phyloP scores from a whole-genome alignment of 805 yeast species.

The Wickerhamomyces subpelliculosus region DNA sequence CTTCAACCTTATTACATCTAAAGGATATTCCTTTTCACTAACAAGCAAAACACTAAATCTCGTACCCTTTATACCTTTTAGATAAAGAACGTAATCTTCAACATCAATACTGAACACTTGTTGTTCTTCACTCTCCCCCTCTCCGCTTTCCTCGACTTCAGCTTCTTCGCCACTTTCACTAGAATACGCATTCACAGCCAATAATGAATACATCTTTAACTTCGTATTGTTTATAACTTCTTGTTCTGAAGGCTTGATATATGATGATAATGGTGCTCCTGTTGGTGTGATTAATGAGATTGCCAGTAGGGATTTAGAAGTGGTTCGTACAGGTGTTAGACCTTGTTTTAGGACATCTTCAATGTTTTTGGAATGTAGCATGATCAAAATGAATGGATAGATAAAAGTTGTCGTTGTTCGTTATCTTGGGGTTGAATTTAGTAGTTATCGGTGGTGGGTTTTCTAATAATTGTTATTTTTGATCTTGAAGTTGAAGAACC shows the following conservation, averaged over 20 bases:
- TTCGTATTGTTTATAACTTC: constrained; percentile 4
- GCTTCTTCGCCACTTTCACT: background rate
- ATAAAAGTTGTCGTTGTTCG: too few relatives aligned
- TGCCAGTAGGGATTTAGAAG: constrained; percentile 8
- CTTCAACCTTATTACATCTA: constrained; percentile 16
- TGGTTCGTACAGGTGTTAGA: constrained; percentile 9
- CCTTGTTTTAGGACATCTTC: constrained; percentile 13
- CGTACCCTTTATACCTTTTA: constrained; percentile 4
- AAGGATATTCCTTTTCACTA: constrained; percentile 18
- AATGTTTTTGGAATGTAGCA: constrained; percentile 15
- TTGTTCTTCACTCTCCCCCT: background rate
- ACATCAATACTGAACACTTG: constrained; percentile 1
- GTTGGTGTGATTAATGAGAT: constrained; percentile 10
- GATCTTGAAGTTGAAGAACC: background rate
- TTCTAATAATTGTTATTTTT: background rate
- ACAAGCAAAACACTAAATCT: constrained; percentile 15
- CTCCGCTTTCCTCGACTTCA: background rate
- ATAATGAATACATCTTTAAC: constrained; percentile 15
- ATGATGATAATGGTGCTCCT: constrained; percentile 11
- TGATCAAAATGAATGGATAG: background rate
- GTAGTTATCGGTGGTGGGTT: too few relatives aligned
- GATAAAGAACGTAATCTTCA: constrained; percentile 1
- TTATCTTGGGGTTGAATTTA: too few relatives aligned
- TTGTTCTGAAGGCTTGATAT: constrained; percentile 3
- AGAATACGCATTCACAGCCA: constrained; percentile 3